Conservation (phyloP, 768 basidiomycete species). For the Basidioascus undulatus region DNA sequence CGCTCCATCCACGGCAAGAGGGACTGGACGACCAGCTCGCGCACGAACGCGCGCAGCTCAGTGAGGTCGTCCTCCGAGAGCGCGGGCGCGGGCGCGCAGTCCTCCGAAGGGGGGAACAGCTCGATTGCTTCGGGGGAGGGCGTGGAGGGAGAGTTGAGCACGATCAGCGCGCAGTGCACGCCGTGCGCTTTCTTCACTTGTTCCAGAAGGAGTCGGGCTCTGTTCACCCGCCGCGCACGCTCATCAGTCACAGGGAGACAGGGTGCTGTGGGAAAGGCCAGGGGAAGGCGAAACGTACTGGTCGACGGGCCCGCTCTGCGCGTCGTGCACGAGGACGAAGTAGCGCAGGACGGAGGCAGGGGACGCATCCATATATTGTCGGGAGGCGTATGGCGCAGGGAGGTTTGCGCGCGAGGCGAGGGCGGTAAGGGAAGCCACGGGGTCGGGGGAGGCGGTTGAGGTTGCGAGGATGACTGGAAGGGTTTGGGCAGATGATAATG, state of each 20-base stretch:
- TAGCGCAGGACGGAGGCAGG: constrained; percentile 12
- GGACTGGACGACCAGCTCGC: constrained; percentile 74
- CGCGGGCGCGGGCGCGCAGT: constrained; percentile 24
- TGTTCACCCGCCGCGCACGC: background rate
- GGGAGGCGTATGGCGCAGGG: constrained; percentile 5
- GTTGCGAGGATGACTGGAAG: constrained; percentile 12
- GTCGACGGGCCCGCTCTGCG: background rate
- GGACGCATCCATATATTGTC: constrained; percentile 10
- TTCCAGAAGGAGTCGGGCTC: constrained; percentile 5
- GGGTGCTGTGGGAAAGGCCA: constrained; percentile 9
- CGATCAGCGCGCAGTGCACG: constrained; percentile 4
- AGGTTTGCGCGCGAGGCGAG: constrained; percentile 12
- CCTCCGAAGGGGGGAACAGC: no score
- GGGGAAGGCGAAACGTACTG: background rate
- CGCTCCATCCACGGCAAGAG: constrained; percentile 93
- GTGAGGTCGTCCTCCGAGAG: constrained; percentile 51
- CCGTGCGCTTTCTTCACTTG: constrained; percentile 9
- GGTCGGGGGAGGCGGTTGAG: constrained; percentile 14
- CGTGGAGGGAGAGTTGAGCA: constrained; percentile 6
- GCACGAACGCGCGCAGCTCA: constrained; percentile 46
- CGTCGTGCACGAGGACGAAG: constrained; percentile 15
- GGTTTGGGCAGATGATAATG: no score
- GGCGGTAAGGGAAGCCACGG: constrained; percentile 13
- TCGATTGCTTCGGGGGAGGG: no score
- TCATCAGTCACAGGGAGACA: background rate